A percentile compares a stretch with the other conserved stretches of the same genome.
These are phyloP conservation scores for Neobulgaria alba DNA, from an alignment of 2,329 filamentous ascomycete genomes.

Conservation along the genomic window DNA sequence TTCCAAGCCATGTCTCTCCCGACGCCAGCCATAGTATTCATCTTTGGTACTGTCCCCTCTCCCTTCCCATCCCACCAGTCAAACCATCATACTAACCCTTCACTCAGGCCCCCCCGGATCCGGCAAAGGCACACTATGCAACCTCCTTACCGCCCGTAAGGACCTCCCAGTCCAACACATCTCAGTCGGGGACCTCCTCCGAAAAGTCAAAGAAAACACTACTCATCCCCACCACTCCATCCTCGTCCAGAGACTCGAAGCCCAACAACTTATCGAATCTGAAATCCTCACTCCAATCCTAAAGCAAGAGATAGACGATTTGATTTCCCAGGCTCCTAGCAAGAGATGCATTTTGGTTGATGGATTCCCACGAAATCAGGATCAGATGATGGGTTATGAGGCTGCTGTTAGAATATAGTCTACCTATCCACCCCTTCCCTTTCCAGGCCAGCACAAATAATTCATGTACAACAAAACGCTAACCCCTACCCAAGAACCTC, in stretches of 20 bases:
- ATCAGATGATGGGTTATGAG: not conserved
- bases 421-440: not conserved
- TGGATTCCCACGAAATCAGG: not conserved
- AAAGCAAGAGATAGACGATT: not conserved
- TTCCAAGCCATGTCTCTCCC: too few species aligned
- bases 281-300: not conserved
- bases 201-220: not conserved
- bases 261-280: not conserved
- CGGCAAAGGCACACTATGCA: not conserved
- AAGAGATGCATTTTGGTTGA: not conserved
- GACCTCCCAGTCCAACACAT: not conserved
- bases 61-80: not conserved
- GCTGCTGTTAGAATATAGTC: not conserved
- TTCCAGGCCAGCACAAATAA: not conserved
- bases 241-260: not conserved
- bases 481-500: too few species aligned
- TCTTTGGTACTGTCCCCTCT: not conserved
- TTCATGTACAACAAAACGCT: too few species aligned
- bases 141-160: not conserved
- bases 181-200: not conserved
- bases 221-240: too few species aligned
- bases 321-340: not conserved
- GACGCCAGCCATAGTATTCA: too few species aligned
- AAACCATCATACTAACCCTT: not conserved
- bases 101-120: not conserved